Percentiles rank a stretch among this genome's conserved stretches.
Conservation (phyloP, 345 rosid species). For the Raphanus raphanistrum region DNA sequence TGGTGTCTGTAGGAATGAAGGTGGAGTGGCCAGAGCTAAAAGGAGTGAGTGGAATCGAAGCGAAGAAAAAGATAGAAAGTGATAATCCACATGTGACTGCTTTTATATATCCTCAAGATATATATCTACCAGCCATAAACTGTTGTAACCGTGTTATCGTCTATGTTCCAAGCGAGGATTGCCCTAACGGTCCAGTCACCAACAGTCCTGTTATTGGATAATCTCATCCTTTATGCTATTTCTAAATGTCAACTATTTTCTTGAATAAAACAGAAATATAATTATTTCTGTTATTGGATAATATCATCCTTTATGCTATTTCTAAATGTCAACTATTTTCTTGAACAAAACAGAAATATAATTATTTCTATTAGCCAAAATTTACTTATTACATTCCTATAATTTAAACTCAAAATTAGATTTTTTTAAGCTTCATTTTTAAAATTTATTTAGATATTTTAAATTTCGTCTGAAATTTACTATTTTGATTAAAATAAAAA, state of each 20-base stretch:
- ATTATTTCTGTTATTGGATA: constrained; percentile 5
- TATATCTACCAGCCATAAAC: constrained; percentile 10
- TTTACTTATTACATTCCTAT: too few relatives aligned
- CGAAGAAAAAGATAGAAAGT: constrained; percentile 20
- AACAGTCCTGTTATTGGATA: constrained; percentile 19
- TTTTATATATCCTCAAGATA: background rate
- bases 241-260: background rate
- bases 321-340: background rate
- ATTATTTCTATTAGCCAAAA: background rate
- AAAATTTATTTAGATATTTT: too few relatives aligned
- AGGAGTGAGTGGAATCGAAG: constrained; percentile 29
- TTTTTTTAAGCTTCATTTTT: too few relatives aligned
- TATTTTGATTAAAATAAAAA: too few relatives aligned
- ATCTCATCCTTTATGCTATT: background rate
- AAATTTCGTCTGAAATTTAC: too few relatives aligned
- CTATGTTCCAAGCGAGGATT: constrained; percentile 19
- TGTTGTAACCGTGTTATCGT: constrained; percentile 32
- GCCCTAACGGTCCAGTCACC: constrained; percentile 30
- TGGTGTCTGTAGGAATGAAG: constrained; percentile 20
- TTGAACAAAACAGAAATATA: background rate
- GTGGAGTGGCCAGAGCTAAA: constrained; percentile 37
- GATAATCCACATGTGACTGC: constrained; percentile 27
- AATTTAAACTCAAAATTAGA: too few relatives aligned
- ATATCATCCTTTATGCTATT: background rate
- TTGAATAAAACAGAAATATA: background rate